Evolutionary conservation across 192 early-diverging fungal genomes (phyloP).

Genomic region (Umbelopsis isabellina): DNA sequence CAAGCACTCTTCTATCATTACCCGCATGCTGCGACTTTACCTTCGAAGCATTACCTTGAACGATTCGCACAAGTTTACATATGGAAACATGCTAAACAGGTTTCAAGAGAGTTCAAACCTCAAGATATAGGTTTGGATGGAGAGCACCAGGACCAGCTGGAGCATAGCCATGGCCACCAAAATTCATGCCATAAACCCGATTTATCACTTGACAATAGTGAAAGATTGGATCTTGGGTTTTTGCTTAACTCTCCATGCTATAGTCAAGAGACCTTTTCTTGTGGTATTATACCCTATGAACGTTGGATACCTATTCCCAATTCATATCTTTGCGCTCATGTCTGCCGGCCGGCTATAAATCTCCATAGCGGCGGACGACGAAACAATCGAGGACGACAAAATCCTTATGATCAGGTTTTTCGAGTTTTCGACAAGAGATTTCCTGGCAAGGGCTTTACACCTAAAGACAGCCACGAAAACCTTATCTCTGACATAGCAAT

Average conservation of each 20-base stretch:
- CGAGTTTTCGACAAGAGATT: not conserved
- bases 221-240: not conserved
- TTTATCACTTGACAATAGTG: not conserved
- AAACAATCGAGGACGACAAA: no score
- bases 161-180: no score
- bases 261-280: not conserved
- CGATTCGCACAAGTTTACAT: not conserved
- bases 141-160: no score
- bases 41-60: not conserved
- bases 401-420: not conserved
- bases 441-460: not conserved
- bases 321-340: conserved; percentile 3
- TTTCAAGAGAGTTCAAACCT: not conserved
- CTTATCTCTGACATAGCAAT: conserved; percentile 1
- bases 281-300: conserved; percentile 8
- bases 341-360: not conserved
- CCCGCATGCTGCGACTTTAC: not conserved
- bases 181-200: no score
- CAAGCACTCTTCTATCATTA: not conserved
- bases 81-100: not conserved
- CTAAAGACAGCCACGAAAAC: not conserved
- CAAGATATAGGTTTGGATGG: no score
- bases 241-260: not conserved
- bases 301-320: conserved; percentile 2
- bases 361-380: not conserved